Evolutionary conservation across 768 basidiomycete species (phyloP).

Genomic region (Tylopilus subfusipes): DNA sequence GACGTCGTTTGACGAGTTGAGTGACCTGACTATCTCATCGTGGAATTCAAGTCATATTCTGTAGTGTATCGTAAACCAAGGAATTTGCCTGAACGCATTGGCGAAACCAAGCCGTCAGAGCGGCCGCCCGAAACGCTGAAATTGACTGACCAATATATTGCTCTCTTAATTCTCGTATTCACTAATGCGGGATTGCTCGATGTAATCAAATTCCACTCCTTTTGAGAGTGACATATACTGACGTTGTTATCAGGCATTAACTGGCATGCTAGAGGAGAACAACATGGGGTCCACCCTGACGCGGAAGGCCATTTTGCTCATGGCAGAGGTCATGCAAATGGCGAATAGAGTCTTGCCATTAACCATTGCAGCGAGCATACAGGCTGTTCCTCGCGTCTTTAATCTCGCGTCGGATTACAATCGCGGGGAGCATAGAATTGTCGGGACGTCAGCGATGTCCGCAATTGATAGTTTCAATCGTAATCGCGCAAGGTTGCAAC

Average conservation of each 20-base stretch:
- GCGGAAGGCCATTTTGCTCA: constrained; percentile 84
- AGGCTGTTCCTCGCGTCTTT: constrained; percentile 85
- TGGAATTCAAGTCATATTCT: background rate
- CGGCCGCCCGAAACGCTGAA: constrained; percentile 58
- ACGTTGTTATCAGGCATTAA: constrained; percentile 59
- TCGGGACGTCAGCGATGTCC: constrained; percentile 80
- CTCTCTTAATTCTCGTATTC: constrained; percentile 78
- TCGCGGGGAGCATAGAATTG: constrained; percentile 72
- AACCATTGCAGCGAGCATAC: constrained; percentile 76
- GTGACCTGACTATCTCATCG: constrained; percentile 21
- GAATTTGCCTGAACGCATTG: constrained; percentile 29
- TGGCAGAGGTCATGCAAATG: constrained; percentile 88
- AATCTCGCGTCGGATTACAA: constrained; percentile 76
- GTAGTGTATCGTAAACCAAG: constrained; percentile 65
- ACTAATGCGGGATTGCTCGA: constrained; percentile 86
- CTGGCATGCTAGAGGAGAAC: constrained; percentile 79
- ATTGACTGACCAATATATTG: constrained; percentile 90
- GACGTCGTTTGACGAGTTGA: constrained; percentile 82
- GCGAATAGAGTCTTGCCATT: constrained; percentile 85
- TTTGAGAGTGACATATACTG: constrained; percentile 3
- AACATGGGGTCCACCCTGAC: constrained; percentile 69
- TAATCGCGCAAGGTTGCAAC: constrained; percentile 72
- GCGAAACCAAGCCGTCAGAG: constrained; percentile 43
- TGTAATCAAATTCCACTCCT: constrained; percentile 41
- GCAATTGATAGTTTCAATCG: constrained; percentile 92